Evolutionary conservation across 352 stramenopile genomes (phyloP), one percentile per base, ranked within the genome.

Genomic region (Phytophthora sojae): DNA sequence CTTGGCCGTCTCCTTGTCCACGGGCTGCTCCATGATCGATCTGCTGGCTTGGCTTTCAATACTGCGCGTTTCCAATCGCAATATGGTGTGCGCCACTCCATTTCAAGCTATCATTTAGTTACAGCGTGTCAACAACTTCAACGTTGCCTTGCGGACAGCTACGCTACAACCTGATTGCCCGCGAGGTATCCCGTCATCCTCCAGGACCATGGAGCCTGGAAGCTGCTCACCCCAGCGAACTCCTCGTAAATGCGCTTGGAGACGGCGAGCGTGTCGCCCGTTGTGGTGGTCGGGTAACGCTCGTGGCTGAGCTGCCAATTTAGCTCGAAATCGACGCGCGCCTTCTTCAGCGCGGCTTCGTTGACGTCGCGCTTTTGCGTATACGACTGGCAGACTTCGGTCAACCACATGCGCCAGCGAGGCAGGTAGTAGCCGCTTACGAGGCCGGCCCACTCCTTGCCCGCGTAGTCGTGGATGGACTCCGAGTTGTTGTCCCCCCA

Each of bases 401-500:
- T 80, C 26, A 93, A 71, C 87, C 87, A 94, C 49, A 93, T 86
- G 47, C 80, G 75, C 87, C 87, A 94, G 14, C 87, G 87, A 42
- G 71, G 73, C 53, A 90, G 47, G 73, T 94, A 92, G 74, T 93
- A 94, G 51, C 76, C 64, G 15, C 80, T 79, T 21, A 92, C 76
- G 39, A 94, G 82, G 3, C 87, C 85, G 35, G 82, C 69, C 87
- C 87, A 94, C 61, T 93, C 85, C 70, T 94, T 94, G 44, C 80
- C 81, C 3, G 87, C 87, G 57, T 94, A 94, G 64, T 94, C 87
- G 54, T 91, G 82, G 35, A 94, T 77, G 17, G 82, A 67, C 50
- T 94, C 85, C 47, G 76, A 75, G 73, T 94, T 94, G 71, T 91
- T 73, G 71, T 94, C 87, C 8, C 87, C 87, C 87, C 87, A 94